Evolutionary conservation across 257 asterid genomes (phyloP), one percentile per base, ranked within the genome.

Genomic region (Capsicum rhomboideum): DNA sequence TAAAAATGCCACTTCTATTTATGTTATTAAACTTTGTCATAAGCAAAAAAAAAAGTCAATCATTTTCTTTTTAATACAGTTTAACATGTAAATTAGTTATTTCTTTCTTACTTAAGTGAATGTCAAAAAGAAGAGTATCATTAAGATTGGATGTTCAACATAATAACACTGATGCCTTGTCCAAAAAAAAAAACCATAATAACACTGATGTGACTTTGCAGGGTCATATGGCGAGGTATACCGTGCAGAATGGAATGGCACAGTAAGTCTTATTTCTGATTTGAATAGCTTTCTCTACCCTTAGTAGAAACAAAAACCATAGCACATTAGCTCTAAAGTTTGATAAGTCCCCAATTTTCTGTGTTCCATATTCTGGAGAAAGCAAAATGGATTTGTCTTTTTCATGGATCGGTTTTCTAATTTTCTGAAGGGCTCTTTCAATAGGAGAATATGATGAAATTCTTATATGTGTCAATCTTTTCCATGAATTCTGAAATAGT

Each of bases 151-250:
- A 77, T 50, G 82, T 63, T 77, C 28, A 28, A 77, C 40, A 50
- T 77, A 50, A 26, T 77, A 50, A 28, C 64, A 77, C 63, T 77
- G 82, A 50, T 52, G 26, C n/a, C n/a, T n/a, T n/a, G n/a, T n/a
- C n/a, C n/a, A n/a, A n/a, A n/a, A n/a, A n/a, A n/a, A n/a, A n/a
- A n/a, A n/a, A n/a, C n/a, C 40, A 50, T 77, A 50, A 26, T 77
- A 50, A 28, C 64, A 77, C 63, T 77, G 82, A 50, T 52, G 26
- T 77, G 46, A 87, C 85, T 50, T 89, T 90, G 90, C 91, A 97
- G 99, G 99, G 46, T 96, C 99, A 89, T 96, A 85, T 85, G 98
- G 99, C n/a, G 98, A 96, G 93, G 99, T 96, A 84, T 92, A 94
- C 87, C 93, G 95, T 74, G 93, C 92, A 83, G 99, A 94, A 82